Evolutionary conservation across 1,284 basidiomycete species (phyloP).

Genomic region (Peniophora sp.): DNA sequence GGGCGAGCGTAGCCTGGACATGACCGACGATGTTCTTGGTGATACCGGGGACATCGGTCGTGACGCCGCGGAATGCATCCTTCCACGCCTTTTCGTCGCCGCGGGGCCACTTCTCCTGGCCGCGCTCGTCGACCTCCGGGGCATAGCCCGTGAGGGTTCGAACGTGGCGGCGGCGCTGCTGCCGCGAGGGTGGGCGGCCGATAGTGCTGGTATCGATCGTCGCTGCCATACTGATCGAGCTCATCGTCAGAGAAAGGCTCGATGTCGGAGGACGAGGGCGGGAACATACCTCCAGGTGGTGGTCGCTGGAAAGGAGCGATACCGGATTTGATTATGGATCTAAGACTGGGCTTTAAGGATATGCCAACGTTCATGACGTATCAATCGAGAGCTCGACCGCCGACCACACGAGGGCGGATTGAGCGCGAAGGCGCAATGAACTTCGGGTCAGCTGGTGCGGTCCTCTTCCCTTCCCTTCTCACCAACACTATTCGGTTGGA

Average conservation of each 20-base stretch:
- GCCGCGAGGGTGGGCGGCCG: slow-evolving; percentile 35
- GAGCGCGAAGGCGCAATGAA: no score
- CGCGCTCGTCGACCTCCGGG: slow-evolving; percentile 64
- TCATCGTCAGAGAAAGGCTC: neutral
- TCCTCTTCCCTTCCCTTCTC: no score
- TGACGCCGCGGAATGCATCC: slow-evolving; percentile 48
- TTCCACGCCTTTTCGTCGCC: slow-evolving; percentile 82
- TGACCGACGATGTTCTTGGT: slow-evolving; percentile 79
- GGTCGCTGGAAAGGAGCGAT: no score
- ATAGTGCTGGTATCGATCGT: slow-evolving; percentile 59
- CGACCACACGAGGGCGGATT: no score
- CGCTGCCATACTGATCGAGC: slow-evolving; percentile 31
- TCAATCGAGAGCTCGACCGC: no score
- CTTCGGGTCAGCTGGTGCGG: no score
- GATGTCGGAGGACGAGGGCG: no score
- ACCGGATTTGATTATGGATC: no score
- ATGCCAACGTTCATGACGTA: no score
- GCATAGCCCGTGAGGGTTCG: slow-evolving; percentile 70
- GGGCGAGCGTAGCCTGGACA: slow-evolving; percentile 80
- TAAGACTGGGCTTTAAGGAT: no score
- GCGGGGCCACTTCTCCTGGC: slow-evolving; percentile 79
- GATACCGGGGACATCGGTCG: slow-evolving; percentile 57
- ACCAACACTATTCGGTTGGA: no score
- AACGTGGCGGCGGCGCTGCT: slow-evolving; percentile 54
- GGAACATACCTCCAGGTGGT: no score